Conservation (phyloP, 352 stramenopile genomes). For the Phytopythium boreale region DNA sequence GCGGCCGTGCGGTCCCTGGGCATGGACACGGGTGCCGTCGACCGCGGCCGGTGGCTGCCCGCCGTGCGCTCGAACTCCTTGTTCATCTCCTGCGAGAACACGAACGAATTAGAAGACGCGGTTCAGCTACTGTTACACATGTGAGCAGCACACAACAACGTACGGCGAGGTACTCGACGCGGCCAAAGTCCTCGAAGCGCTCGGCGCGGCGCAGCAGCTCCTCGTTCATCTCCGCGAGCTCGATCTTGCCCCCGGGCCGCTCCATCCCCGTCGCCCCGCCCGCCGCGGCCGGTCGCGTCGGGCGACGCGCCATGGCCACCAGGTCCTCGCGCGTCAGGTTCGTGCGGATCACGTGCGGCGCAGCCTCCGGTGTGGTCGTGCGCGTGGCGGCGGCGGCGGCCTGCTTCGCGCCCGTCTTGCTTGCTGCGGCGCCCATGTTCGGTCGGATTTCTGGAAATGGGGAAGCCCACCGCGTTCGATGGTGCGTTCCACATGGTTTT, state of each 20-base stretch:
- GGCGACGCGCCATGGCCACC: slow-evolving; percentile 18
- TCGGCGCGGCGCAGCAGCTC: slow-evolving; percentile 47
- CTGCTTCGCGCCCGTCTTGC: slow-evolving; percentile 16
- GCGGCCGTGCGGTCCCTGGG: slow-evolving; percentile 52
- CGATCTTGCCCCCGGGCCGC: slow-evolving; percentile 11
- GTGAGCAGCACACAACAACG: background rate
- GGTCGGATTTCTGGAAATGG: background rate
- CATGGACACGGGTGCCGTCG: slow-evolving; percentile 34
- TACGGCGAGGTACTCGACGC: slow-evolving; percentile 42
- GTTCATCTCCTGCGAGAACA: slow-evolving; percentile 30
- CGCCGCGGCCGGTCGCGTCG: background rate
- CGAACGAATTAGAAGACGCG: background rate
- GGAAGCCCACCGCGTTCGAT: background rate
- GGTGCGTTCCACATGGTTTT: background rate
- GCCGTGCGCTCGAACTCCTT: slow-evolving; percentile 55
- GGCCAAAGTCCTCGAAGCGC: slow-evolving; percentile 52
- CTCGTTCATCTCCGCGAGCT: slow-evolving; percentile 59
- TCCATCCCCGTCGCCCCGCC: slow-evolving; percentile 14
- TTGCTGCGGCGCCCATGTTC: slow-evolving; percentile 29
- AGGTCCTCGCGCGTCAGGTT: slow-evolving; percentile 40
- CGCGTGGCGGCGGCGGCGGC: slow-evolving; percentile 4
- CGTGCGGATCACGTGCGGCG: slow-evolving; percentile 26
- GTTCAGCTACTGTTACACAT: background rate
- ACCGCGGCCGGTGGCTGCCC: slow-evolving; percentile 54
- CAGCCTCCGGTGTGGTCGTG: slow-evolving; percentile 1